phyloP scores from a whole-genome alignment of 140 eudicot genomes.

The Bidens hawaiensis region DNA sequence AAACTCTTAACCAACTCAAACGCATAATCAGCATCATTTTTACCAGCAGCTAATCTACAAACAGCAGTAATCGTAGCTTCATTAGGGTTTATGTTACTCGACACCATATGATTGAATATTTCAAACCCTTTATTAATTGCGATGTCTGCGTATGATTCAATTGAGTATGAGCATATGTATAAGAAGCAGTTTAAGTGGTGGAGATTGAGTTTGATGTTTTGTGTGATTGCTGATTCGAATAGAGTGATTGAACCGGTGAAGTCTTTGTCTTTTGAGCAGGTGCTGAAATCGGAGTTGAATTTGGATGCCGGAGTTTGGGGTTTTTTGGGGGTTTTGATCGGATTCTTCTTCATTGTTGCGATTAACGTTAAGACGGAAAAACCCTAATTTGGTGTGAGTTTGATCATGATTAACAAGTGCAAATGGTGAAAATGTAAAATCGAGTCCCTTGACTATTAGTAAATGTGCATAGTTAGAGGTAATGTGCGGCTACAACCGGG shows the following conservation, averaged over 20 bases:
- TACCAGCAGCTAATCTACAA: conserved; percentile 62
- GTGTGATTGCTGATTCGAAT: conserved; percentile 51
- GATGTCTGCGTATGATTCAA: conserved; percentile 5
- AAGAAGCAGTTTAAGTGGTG: conserved; percentile 67
- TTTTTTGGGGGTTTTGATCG: conserved; percentile 44
- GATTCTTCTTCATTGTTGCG: conserved; percentile 26
- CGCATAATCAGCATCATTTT: conserved; percentile 52
- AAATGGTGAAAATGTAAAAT: no score
- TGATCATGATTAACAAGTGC: no score
- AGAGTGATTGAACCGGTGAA: conserved; percentile 50
- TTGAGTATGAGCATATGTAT: conserved; percentile 62
- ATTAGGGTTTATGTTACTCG: conserved; percentile 46
- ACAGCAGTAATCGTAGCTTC: conserved; percentile 76
- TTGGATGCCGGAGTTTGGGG: conserved; percentile 44
- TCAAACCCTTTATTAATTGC: conserved; percentile 59
- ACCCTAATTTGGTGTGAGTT: conserved; percentile 21
- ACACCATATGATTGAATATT: conserved; percentile 41
- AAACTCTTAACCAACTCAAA: conserved; percentile 55
- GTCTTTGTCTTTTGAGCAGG: conserved; percentile 53
- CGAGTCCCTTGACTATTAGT: neutral
- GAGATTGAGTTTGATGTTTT: conserved; percentile 41
- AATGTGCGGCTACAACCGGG: no score
- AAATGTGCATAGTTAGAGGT: neutral
- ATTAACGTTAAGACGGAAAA: no score
- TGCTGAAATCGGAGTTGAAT: conserved; percentile 52